Conservation (phyloP, 176 grass and related monocot species). For the Oryza officinalis region DNA sequence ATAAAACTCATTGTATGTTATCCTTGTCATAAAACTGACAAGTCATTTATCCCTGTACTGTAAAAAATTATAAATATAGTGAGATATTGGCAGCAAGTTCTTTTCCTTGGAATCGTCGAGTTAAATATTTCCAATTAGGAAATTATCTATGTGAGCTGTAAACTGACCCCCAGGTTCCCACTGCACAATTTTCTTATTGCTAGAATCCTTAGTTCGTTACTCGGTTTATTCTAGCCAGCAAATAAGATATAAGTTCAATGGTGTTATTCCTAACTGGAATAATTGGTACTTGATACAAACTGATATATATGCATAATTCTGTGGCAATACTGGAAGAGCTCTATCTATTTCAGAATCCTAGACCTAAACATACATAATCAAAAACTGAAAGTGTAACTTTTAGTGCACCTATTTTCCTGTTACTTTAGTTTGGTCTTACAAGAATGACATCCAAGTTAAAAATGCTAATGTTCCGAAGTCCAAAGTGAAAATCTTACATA, state of each 20-base stretch:
- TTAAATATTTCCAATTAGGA: background rate
- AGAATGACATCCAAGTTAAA: background rate
- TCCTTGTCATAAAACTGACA: slow-evolving; percentile 21
- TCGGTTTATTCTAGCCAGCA: background rate
- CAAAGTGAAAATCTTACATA: too few relatives aligned
- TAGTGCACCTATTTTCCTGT: too few relatives aligned
- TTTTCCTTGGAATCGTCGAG: slow-evolving; percentile 4
- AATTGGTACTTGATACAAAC: background rate
- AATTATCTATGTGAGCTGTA: background rate
- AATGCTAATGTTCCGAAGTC: background rate
- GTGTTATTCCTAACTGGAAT: background rate
- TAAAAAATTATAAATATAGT: slow-evolving; percentile 32
- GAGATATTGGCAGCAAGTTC: slow-evolving; percentile 1
- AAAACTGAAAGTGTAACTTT: background rate
- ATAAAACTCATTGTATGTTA: background rate
- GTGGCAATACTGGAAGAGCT: background rate
- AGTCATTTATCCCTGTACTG: slow-evolving; percentile 25
- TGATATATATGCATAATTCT: background rate
- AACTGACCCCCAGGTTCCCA: background rate
- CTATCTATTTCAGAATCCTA: too few relatives aligned
- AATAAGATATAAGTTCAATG: background rate
- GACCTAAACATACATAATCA: background rate
- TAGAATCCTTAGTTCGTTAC: background rate
- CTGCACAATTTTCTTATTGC: background rate
- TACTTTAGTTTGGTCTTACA: background rate